Evolutionary conservation across 1,139 yeast genomes (phyloP).

Genomic region (Suhomyces guaymorum): DNA sequence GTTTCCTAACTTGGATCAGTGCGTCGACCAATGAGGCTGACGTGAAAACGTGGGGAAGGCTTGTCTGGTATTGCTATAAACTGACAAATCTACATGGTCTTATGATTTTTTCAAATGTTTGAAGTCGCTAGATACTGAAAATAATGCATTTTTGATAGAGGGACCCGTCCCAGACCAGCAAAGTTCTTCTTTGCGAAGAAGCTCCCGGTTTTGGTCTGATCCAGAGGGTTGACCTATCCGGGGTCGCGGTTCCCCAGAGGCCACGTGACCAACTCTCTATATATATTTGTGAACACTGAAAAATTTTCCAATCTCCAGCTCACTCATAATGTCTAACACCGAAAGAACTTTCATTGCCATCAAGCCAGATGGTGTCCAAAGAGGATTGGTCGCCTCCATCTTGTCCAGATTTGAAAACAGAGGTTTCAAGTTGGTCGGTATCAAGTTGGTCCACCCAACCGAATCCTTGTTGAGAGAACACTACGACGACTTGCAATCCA

Average conservation of each 20-base stretch:
- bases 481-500: constrained; percentile 91
- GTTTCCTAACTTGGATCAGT: no score
- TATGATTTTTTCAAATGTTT: no score
- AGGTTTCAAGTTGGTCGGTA: constrained; percentile 96
- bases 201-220: no score
- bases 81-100: no score
- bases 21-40: no score
- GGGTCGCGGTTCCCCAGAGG: not conserved
- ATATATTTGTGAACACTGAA: constrained; percentile 4
- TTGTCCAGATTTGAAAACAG: constrained; percentile 93
- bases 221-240: no score
- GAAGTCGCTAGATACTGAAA: no score
- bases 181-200: no score
- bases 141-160: no score
- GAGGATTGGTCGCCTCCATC: constrained; percentile 92
- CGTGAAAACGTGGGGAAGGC: no score
- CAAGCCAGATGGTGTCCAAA: constrained; percentile 99
- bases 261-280: constrained; percentile 3
- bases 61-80: no score
- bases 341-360: constrained; percentile 99
- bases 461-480: constrained; percentile 89
- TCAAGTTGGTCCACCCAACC: constrained; percentile 87
- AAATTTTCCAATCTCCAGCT: constrained; percentile 8
- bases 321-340: constrained; percentile 38
- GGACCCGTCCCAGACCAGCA: no score